Evolutionary conservation across 148 eudicot species (phyloP), one percentile per base, ranked within the genome.

Genomic region (Simmondsia chinensis): DNA sequence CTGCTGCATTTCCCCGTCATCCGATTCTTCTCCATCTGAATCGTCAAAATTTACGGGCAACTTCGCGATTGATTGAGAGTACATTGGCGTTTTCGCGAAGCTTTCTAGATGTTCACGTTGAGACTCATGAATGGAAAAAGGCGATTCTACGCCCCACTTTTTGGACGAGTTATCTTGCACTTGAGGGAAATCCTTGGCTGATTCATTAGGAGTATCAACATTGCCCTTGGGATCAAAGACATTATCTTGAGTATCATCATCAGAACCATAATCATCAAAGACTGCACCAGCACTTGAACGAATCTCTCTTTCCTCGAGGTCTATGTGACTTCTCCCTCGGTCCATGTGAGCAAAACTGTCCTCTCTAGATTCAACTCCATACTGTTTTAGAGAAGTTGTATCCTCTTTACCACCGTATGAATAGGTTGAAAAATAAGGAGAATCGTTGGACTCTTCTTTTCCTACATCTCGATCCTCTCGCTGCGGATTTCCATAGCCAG

Each of bases 11-110:
- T 70, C 69, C 34, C 79, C 88, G 14, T 62, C 70, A 45, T 69
- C 87, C 34, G 84, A 82, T 68, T 44, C 52, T 35, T 63, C 66
- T 4, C 52, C 74, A 57, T 76, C 93, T n/a, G 77, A 72, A 57
- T 76, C 69, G 65, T 81, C 87, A 61, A 65, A 82, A 13, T 57
- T 50, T n/a, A 63, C 37, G 38, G 77, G 72, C 13, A 59, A 23
- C 21, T 64, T 53, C 45, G 75, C 68, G 28, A 60, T 73, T 44
- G 56, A 38, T 27, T 66, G 60, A n/a, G 74, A 43, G 51, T 43
- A 60, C 8, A 67, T 38, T 11, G 57, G 15, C 26, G 84, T 55
- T 16, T 57, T 57, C 26, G 37, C 38, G 46, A 57, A 60, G 57
- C 67, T 80, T 36, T 63, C 81, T 29, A 83, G 56, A 53, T 65